Evolutionary conservation across 169 alveolate species (phyloP).

Genomic region (Theileria luwenshuni): DNA sequence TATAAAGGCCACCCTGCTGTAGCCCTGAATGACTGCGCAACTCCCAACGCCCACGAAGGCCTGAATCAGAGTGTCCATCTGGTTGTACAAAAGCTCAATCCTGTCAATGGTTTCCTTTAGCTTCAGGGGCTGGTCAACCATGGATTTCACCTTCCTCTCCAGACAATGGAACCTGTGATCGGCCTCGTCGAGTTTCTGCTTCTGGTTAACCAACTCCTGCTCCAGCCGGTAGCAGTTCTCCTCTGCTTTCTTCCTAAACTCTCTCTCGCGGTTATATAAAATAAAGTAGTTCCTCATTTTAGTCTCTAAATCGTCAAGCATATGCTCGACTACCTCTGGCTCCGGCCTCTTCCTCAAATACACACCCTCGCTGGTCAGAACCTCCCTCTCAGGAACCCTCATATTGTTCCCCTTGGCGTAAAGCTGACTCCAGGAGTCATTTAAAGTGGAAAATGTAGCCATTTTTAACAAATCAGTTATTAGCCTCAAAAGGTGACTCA

Average conservation of each 20-base stretch:
- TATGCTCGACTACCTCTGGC: conserved; percentile 80
- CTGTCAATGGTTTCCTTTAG: conserved; percentile 81
- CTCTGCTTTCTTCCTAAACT: conserved; percentile 75
- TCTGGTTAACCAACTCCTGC: conserved; percentile 71
- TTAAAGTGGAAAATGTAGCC: conserved; percentile 12
- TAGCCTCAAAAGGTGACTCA: background rate
- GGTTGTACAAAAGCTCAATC: conserved; percentile 82
- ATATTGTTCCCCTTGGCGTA: conserved; percentile 28
- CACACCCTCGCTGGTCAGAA: conserved; percentile 67
- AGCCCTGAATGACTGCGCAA: conserved; percentile 77
- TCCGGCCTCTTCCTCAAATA: conserved; percentile 73
- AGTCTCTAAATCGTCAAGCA: conserved; percentile 80
- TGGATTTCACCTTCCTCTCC: conserved; percentile 75
- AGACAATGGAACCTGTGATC: conserved; percentile 68
- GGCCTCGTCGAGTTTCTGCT: conserved; percentile 69
- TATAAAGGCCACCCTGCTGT: conserved; percentile 67
- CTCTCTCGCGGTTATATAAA: conserved; percentile 78
- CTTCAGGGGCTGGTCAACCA: conserved; percentile 78
- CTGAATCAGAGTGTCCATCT: conserved; percentile 83
- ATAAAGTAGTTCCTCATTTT: conserved; percentile 80
- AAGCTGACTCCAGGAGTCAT: conserved; percentile 63
- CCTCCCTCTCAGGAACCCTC: conserved; percentile 57
- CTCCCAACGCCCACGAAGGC: conserved; percentile 87
- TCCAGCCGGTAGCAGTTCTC: conserved; percentile 78
- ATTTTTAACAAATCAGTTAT: conserved; percentile 4